Conservation (phyloP, 2,329 filamentous ascomycete genomes). For the Calonectria naviculata region DNA sequence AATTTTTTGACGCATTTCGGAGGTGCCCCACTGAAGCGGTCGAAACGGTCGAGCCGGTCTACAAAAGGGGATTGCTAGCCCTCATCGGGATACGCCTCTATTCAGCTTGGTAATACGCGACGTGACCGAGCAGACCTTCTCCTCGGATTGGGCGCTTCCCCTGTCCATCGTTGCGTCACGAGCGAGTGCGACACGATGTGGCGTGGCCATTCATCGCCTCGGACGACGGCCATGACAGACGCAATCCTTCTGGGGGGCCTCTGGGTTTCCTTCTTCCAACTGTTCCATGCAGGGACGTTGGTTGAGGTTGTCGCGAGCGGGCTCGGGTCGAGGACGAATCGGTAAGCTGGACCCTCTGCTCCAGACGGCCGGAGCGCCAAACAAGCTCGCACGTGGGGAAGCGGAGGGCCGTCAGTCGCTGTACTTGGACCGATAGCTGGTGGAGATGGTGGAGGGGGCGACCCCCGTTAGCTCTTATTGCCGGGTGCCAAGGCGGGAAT, state of each 20-base stretch:
- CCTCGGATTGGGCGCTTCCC: not conserved
- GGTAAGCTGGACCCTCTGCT: not conserved
- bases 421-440: not conserved
- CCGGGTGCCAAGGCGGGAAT: constrained; percentile 1
- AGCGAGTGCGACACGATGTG: not conserved
- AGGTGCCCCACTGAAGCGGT: not conserved
- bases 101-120: not conserved
- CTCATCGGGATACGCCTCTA: not conserved
- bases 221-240: not conserved
- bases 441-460: not conserved
- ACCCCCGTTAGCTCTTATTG: not conserved
- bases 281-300: not conserved
- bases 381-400: not conserved
- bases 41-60: not conserved
- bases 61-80: not conserved
- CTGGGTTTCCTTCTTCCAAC: not conserved
- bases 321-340: not conserved
- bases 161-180: not conserved
- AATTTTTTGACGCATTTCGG: not conserved
- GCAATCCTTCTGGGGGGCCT: not conserved
- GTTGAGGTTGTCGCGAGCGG: not conserved
- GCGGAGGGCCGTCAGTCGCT: not conserved
- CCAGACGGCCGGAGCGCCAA: not conserved
- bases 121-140: not conserved
- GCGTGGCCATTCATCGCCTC: not conserved